These are phyloP conservation scores for Endoconidiophora polonica DNA, from an alignment of 2,329 filamentous ascomycete genomes.

Conservation along the genomic window DNA sequence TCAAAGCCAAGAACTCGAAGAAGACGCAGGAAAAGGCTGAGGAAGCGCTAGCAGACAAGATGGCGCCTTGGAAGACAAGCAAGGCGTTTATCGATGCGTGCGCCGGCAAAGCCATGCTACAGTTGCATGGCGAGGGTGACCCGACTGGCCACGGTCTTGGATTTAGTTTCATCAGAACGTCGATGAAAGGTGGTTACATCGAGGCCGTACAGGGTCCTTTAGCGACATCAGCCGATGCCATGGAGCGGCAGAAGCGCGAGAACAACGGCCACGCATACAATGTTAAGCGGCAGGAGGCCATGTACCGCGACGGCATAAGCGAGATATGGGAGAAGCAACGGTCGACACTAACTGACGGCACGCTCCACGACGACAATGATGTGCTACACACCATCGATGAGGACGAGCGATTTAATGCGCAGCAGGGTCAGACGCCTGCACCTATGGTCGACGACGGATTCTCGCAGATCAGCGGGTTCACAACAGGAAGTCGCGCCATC, in stretches of 20 bases:
- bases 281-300: constrained; percentile 80
- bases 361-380: constrained; percentile 49
- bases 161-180: constrained; percentile 94
- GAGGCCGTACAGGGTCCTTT: constrained; percentile 56
- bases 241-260: constrained; percentile 71
- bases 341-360: constrained; percentile 53
- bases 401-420: constrained; percentile 49
- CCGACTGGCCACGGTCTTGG: constrained; percentile 85
- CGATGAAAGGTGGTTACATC: constrained; percentile 94
- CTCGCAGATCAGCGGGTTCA: constrained; percentile 60
- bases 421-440: constrained; percentile 43
- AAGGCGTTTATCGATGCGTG: constrained; percentile 94
- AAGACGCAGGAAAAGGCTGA: constrained; percentile 33
- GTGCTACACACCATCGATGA: constrained; percentile 41
- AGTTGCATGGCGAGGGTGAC: constrained; percentile 85
- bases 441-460: constrained; percentile 53
- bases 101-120: constrained; percentile 90
- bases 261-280: constrained; percentile 96
- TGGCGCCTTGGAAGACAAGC: constrained; percentile 91
- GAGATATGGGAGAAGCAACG: constrained; percentile 88
- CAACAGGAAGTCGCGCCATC: constrained; percentile 41
- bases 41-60: constrained; percentile 67
- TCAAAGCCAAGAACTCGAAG: constrained; percentile 24
- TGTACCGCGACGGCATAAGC: constrained; percentile 80
- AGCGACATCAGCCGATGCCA: constrained; percentile 61